Evolutionary conservation across 495 filamentous ascomycete genomes (phyloP).

Genomic region (Aspergillus ostianus): DNA sequence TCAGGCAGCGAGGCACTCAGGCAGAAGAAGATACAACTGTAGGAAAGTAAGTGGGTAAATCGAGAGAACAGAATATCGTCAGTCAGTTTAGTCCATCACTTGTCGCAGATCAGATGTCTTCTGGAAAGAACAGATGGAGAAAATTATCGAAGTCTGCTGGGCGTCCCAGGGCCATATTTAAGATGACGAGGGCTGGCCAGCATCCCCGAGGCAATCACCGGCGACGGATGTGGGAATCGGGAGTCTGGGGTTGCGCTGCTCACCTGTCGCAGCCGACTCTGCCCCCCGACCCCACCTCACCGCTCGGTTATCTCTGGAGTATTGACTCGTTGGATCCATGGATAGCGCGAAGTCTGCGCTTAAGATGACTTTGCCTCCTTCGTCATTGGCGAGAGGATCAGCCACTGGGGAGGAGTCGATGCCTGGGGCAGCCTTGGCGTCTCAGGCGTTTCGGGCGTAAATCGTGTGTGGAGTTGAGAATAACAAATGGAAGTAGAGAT

Average conservation of each 20-base stretch:
- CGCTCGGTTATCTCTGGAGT: slow-evolving; percentile 12
- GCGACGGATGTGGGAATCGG: slow-evolving; percentile 30
- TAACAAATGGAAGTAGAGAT: too few relatives aligned
- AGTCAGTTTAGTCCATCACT: neutral
- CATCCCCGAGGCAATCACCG: slow-evolving; percentile 35
- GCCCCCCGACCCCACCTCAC: slow-evolving; percentile 14
- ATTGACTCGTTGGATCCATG: neutral
- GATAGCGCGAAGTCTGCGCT: neutral
- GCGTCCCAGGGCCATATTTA: slow-evolving; percentile 14
- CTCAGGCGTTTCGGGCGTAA: too few relatives aligned
- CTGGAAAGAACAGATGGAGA: slow-evolving; percentile 1
- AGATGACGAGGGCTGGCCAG: neutral
- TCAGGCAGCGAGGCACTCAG: neutral
- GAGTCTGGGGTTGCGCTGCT: slow-evolving; percentile 25
- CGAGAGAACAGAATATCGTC: neutral
- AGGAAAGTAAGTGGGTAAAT: neutral
- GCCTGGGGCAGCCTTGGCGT: neutral
- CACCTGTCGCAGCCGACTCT: slow-evolving; percentile 18
- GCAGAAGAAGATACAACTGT: neutral
- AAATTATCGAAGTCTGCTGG: neutral
- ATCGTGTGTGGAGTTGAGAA: too few relatives aligned
- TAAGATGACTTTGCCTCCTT: neutral
- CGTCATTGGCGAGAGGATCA: neutral
- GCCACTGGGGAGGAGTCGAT: neutral
- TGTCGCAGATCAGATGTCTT: neutral